Evolutionary conservation across 306 rosid genomes (phyloP).

Genomic region (Crotalaria pallida): DNA sequence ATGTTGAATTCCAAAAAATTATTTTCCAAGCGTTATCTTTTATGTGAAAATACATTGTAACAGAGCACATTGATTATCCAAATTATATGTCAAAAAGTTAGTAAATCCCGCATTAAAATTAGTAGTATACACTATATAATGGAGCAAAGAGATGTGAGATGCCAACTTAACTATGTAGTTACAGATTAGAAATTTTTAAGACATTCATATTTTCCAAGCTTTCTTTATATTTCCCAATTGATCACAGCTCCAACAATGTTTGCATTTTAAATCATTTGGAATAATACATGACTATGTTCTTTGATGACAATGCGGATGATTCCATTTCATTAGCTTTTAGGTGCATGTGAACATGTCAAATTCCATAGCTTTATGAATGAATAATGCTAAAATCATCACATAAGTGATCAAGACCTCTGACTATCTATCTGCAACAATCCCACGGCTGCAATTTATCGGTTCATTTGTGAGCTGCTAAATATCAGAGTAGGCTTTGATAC

Average conservation of each 20-base stretch:
- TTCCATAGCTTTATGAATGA: not conserved
- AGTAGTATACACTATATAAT: not conserved
- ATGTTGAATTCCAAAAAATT: not conserved
- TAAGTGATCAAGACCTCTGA: not conserved
- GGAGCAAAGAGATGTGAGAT: not conserved
- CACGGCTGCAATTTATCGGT: not conserved
- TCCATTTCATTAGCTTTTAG: not conserved
- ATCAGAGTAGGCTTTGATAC: too few species aligned
- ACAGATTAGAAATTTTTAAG: not conserved
- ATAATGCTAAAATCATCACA: not conserved
- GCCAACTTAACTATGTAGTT: not conserved
- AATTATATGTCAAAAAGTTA: not conserved
- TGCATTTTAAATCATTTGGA: not conserved
- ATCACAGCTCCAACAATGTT: not conserved
- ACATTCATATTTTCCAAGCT: not conserved
- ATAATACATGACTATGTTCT: not conserved
- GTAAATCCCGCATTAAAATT: not conserved
- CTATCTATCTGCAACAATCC: not conserved
- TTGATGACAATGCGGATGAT: not conserved
- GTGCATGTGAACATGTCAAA: constrained; percentile 5
- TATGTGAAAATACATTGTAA: not conserved
- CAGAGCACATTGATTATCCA: not conserved
- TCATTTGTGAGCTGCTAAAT: too few species aligned
- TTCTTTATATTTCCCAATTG: not conserved
- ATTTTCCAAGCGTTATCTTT: not conserved